Percentiles rank a stretch among this genome's conserved stretches.
Evolutionary conservation across 306 rosid genomes (phyloP).

Genomic region (Vigna angularis): DNA sequence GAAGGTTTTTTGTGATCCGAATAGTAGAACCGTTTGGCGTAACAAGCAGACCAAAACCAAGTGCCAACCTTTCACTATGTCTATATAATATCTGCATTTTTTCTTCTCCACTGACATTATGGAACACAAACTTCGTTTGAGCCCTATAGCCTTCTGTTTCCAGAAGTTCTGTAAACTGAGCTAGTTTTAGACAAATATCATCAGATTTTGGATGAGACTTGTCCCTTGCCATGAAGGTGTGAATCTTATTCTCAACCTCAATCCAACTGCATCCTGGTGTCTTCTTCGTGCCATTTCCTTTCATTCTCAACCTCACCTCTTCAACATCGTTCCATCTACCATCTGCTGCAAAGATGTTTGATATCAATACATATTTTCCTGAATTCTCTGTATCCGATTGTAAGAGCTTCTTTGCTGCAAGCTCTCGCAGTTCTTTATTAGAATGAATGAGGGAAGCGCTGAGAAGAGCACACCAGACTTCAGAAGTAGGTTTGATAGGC

Average conservation of each 20-base stretch:
- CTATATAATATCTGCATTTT: slow-evolving; percentile 66
- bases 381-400: slow-evolving; percentile 63
- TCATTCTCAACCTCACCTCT: slow-evolving; percentile 73
- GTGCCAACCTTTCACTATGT: slow-evolving; percentile 83
- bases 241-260: slow-evolving; percentile 66
- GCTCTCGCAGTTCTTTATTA: slow-evolving; percentile 66
- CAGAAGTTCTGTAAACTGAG: slow-evolving; percentile 54
- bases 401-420: slow-evolving; percentile 69
- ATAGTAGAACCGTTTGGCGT: slow-evolving; percentile 56
- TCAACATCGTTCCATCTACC: slow-evolving; percentile 76
- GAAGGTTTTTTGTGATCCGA: slow-evolving; percentile 70
- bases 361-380: slow-evolving; percentile 73
- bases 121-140: slow-evolving; percentile 68
- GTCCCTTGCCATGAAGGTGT: slow-evolving; percentile 70
- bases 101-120: slow-evolving; percentile 70
- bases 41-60: slow-evolving; percentile 66
- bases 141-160: slow-evolving; percentile 64
- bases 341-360: slow-evolving; percentile 70
- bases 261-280: slow-evolving; percentile 88
- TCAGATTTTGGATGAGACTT: slow-evolving; percentile 65
- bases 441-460: slow-evolving; percentile 76
- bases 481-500: slow-evolving; percentile 62
- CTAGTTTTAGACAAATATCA: slow-evolving; percentile 59
- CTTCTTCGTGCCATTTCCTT: slow-evolving; percentile 71
- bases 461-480: slow-evolving; percentile 85